Base-by-base conservation (phyloP, 2,329 filamentous ascomycete species). In the Westerdykella aurantiaca region DNA sequence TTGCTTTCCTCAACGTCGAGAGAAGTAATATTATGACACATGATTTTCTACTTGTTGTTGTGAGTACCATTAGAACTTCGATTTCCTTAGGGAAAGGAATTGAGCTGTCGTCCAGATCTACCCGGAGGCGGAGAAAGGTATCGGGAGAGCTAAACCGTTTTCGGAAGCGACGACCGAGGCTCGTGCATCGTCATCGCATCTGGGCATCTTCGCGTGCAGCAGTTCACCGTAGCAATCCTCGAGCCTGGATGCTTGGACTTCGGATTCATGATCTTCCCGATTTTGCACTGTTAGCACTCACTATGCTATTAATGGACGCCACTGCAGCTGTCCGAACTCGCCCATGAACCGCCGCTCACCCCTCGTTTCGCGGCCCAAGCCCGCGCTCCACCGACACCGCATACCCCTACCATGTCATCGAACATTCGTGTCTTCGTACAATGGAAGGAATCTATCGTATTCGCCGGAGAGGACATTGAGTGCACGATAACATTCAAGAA, bases 401-500 rank as follows among this genome's bases (percentile, higher is more conserved):
- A n/a, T 37, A 48, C 50, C 56, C 52, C 45, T 55, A 66, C 55
- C 58, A 69, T 63, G 59, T 59, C 60, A 48, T 66, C 63, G 54
- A 91, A 94, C 74, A 88, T 98, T 66, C 86, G 90, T 68, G 91
- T 96, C 69, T 95, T 91, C 68, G 88, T 98, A 68, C 83, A 85
- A 72, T 98, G 91, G 86, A 85, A 88, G 67, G 87, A 95, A 64
- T 83, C 91, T 68, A 90, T 87, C 49, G 88, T 98, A 59, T 98
- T 97, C 71, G 88, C 93, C 45, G 93, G 93, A 69, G 93, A 98
- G 75, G 86, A 95, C 63, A 80, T 97, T 62, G 87, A 90, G 72
- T 97, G 93, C 71, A 89, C 84, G 55, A 95, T 98, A 67, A 96
- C 88, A 40, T 98, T 98, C 72, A 91, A 86, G 71, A 98, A 98